phyloP scores from a whole-genome alignment of 2,329 filamentous ascomycete genomes.

The Camillea tinctor region DNA sequence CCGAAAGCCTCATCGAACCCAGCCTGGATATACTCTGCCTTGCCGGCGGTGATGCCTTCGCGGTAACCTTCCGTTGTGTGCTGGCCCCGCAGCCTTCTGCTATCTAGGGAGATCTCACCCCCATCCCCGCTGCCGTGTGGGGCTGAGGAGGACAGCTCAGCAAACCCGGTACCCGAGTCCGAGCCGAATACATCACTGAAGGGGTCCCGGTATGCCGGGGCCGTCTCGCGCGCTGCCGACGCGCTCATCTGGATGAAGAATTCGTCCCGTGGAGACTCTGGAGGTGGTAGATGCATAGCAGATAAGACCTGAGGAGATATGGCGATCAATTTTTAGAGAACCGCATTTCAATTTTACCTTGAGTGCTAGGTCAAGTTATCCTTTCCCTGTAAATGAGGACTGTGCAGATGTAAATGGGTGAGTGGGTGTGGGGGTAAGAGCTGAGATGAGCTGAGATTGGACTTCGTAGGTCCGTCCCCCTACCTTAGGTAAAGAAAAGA shows the following conservation, averaged over 20 bases:
- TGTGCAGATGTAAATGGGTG: no score
- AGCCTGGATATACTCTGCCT: slow-evolving; percentile 72
- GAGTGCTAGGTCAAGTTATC: no score
- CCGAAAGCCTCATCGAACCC: slow-evolving; percentile 92
- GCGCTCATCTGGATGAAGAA: slow-evolving; percentile 12
- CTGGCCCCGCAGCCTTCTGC: slow-evolving; percentile 70
- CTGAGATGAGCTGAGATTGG: no score
- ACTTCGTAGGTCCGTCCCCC: no score
- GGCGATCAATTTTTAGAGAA: background rate
- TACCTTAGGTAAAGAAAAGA: no score
- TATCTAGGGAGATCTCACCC: slow-evolving; percentile 55
- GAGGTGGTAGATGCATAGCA: slow-evolving; percentile 16
- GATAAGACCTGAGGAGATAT: no score
- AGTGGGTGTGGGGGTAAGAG: no score
- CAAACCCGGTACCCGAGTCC: slow-evolving; percentile 1
- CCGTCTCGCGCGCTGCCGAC: background rate
- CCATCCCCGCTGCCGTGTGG: background rate
- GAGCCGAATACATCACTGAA: slow-evolving; percentile 14
- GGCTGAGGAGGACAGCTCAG: background rate
- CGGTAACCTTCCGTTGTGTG: slow-evolving; percentile 88
- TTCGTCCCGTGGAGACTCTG: slow-evolving; percentile 12
- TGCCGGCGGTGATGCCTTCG: slow-evolving; percentile 77
- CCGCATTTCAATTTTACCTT: no score
- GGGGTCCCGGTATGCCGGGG: slow-evolving; percentile 6
- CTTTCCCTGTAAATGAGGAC: no score